Conservation (phyloP, 345 rosid genomes). For the Eucalyptus microcorys region DNA sequence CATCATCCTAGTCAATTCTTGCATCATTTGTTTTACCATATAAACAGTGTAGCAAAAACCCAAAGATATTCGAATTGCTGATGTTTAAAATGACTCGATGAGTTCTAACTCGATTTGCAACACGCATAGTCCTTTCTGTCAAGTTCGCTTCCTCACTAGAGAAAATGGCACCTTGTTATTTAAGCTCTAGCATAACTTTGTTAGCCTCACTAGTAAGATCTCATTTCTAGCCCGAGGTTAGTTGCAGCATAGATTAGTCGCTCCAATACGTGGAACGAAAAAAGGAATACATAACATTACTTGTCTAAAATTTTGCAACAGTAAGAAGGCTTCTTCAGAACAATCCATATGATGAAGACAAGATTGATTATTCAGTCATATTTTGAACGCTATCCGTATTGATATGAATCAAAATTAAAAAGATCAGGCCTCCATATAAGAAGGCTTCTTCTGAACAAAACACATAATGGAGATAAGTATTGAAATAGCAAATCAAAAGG, state of each 20-base stretch:
- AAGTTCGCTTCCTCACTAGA: not conserved
- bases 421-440: not conserved
- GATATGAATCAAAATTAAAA: not conserved
- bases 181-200: not conserved
- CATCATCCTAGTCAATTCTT: not conserved
- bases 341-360: not conserved
- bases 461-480: not conserved
- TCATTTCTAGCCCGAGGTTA: not conserved
- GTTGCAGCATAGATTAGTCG: not conserved
- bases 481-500: too few species aligned
- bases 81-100: not conserved
- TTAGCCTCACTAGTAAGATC: not conserved
- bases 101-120: not conserved
- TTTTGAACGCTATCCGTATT: not conserved
- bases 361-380: not conserved
- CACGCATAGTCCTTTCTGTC: not conserved
- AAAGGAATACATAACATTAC: not conserved
- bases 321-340: not conserved
- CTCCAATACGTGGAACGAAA: not conserved
- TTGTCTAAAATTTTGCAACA: not conserved
- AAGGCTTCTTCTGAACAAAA: not conserved
- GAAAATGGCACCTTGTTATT: not conserved
- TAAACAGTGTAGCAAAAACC: not conserved
- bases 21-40: not conserved
- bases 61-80: not conserved